Percentiles rank a stretch among this genome's conserved stretches.
These are phyloP conservation scores for Dentipellis sp. DNA, from an alignment of 768 basidiomycete species.

Conservation along the genomic window DNA sequence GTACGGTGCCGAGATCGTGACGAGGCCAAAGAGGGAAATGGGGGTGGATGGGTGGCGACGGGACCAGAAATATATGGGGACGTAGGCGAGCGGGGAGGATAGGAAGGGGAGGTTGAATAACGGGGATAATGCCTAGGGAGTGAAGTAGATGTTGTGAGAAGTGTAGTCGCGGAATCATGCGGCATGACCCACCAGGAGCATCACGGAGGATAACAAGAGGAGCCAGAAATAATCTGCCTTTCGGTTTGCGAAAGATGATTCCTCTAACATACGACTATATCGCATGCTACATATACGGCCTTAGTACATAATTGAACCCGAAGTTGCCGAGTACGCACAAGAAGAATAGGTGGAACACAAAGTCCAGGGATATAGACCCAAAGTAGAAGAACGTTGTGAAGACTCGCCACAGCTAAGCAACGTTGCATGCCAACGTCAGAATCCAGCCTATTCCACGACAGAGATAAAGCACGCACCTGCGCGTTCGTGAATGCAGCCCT, in stretches of 20 bases:
- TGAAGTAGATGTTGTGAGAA: not conserved
- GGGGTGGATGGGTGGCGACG: conserved; percentile 88
- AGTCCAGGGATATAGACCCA: conserved; percentile 86
- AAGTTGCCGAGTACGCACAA: conserved; percentile 54
- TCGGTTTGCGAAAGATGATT: conserved; percentile 87
- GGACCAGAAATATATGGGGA: conserved; percentile 97
- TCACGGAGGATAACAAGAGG: conserved; percentile 68
- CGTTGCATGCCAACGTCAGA: conserved; percentile 10
- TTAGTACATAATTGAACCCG: not conserved
- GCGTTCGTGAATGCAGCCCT: conserved; percentile 74
- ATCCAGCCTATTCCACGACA: not conserved
- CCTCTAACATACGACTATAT: conserved; percentile 94
- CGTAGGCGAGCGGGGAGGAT: conserved; percentile 86
- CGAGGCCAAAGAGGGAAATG: conserved; percentile 91
- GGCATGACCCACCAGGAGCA: conserved; percentile 66
- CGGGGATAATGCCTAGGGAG: conserved; percentile 62
- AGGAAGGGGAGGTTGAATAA: conserved; percentile 90
- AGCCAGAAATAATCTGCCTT: conserved; percentile 96
- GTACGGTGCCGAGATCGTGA: conserved; percentile 94
- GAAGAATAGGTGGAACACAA: conserved; percentile 97
- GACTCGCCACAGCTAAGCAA: conserved; percentile 70
- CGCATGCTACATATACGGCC: conserved; percentile 59
- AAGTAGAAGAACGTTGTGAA: conserved; percentile 95
- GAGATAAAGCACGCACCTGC: conserved; percentile 42
- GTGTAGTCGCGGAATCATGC: not conserved